phyloP scores from a whole-genome alignment of 768 basidiomycete genomes.

The Kwoniella sp. region DNA sequence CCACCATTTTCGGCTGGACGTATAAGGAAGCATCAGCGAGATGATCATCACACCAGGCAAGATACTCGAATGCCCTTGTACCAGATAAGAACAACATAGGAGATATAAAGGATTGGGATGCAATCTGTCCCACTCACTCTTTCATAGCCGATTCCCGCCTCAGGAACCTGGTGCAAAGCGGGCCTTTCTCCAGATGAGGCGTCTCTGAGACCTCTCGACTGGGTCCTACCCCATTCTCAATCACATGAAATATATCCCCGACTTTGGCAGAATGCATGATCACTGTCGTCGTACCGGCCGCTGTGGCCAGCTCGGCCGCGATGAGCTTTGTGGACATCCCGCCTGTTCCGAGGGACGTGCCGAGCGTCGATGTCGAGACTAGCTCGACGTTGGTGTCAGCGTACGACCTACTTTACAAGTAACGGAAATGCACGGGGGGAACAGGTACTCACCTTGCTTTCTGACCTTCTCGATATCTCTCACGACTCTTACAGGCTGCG shows the following conservation, averaged over 20 bases:
- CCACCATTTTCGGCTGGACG: constrained; percentile 88
- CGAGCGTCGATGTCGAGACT: constrained; percentile 92
- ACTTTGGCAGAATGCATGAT: constrained; percentile 83
- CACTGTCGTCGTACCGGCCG: constrained; percentile 88
- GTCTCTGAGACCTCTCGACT: constrained; percentile 38
- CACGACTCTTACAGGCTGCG: constrained; percentile 78
- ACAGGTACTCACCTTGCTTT: constrained; percentile 65
- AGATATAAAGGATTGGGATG: no score
- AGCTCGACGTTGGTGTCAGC: no score
- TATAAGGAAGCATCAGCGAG: neutral
- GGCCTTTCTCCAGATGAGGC: constrained; percentile 55
- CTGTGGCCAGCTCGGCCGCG: constrained; percentile 95
- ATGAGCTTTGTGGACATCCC: constrained; percentile 99
- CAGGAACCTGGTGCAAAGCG: constrained; percentile 85
- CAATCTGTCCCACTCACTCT: constrained; percentile 48
- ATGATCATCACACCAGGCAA: neutral
- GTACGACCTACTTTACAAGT: neutral
- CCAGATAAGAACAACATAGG: no score
- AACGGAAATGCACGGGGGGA: neutral
- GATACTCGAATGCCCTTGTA: no score
- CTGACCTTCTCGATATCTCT: constrained; percentile 80
- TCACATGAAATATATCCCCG: constrained; percentile 73
- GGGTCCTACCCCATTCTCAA: constrained; percentile 60
- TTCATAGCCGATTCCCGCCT: constrained; percentile 50
- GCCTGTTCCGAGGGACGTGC: constrained; percentile 91